Base-by-base conservation (phyloP, 257 asterid species). In the Primulina eburnea region DNA sequence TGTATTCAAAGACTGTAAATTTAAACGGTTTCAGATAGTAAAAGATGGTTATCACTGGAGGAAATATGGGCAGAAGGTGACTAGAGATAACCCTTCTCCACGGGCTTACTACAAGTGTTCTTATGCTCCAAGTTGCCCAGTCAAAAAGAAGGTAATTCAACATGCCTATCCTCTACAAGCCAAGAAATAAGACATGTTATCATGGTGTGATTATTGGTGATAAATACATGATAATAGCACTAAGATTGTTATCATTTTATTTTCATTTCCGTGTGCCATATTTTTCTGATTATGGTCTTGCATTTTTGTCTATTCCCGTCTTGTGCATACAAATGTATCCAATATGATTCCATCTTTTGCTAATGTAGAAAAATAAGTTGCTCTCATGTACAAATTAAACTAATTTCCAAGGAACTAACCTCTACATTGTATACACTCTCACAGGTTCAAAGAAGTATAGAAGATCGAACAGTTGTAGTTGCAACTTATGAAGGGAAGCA, bases 81-180 rank as follows among this genome's bases (percentile, higher is more conserved):
- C 98, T 0, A 85, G 95, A 69, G 96, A 88, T 60, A 92, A 90
- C 60, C 98, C 98, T 77, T 92, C 77, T 79, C 98, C 98, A 28
- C 85, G 98, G 83, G 97, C 98, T 78, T 92, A 92, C 81, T 92
- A 84, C 87, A 92, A 81, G 75, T 92, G 98, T 74, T 90, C 97
- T 64, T 90, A 82, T 84, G 97, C 98, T 70, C 98, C 98, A 21
- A 75, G 58, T 14, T 92, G 97, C 80, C 98, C 95, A 0, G 98
- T 90, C 29, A 92, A 92, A 76, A 92, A 90, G 78, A 92, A 90
- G 97, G 98, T 92, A 83, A 28, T 28, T 35, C 55, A 47, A 47
- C 55, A 10, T 4, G 3, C 52, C 52, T 40, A 40, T 40, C 17
- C 5, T 40, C 5, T 40, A 28, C 30, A 28, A 2, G 0, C 30